Percentiles rank a stretch among this genome's conserved stretches.
phyloP scores from a whole-genome alignment of 2,329 filamentous ascomycete genomes.

The Hymenoscyphus albidus region DNA sequence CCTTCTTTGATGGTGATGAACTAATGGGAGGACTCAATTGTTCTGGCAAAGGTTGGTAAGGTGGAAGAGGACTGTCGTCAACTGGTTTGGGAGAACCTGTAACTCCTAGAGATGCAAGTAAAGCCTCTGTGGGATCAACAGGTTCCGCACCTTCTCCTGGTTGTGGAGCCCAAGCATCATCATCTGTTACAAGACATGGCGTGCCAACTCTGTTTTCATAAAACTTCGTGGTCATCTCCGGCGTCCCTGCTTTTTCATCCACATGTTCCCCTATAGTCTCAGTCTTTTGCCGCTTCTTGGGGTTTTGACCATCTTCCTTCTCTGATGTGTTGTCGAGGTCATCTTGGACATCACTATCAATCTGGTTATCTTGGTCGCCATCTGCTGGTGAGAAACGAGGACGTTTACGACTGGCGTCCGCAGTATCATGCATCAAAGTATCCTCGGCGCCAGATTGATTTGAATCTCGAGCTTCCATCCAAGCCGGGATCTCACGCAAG shows the following conservation, averaged over 20 bases:
- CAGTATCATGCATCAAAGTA: not conserved
- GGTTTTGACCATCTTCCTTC: constrained; percentile 2
- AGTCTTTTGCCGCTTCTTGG: constrained; percentile 29
- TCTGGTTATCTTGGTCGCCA: constrained; percentile 16
- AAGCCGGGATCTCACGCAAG: constrained; percentile 24
- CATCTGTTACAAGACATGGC: constrained; percentile 24
- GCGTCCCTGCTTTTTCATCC: constrained; percentile 7
- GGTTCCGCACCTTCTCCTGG: constrained; percentile 28
- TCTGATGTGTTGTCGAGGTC: constrained; percentile 13
- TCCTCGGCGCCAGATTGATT: constrained; percentile 8
- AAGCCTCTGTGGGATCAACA: constrained; percentile 31
- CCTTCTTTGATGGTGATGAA: not conserved
- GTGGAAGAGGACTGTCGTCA: constrained; percentile 18
- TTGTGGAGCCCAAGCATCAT: constrained; percentile 34
- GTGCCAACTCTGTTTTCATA: constrained; percentile 23
- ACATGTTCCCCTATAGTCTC: constrained; percentile 9
- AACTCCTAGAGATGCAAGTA: constrained; percentile 37
- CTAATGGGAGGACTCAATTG: constrained; percentile 2
- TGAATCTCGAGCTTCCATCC: constrained; percentile 26
- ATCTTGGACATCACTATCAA: constrained; percentile 19
- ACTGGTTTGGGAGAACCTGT: constrained; percentile 36
- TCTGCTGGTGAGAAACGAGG: constrained; percentile 19
- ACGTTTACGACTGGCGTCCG: constrained; percentile 26
- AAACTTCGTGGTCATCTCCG: constrained; percentile 16
- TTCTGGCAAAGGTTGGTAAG: constrained; percentile 8